Evolutionary conservation across 2,329 filamentous ascomycete genomes (phyloP).

Genomic region (Colletotrichum salicis): DNA sequence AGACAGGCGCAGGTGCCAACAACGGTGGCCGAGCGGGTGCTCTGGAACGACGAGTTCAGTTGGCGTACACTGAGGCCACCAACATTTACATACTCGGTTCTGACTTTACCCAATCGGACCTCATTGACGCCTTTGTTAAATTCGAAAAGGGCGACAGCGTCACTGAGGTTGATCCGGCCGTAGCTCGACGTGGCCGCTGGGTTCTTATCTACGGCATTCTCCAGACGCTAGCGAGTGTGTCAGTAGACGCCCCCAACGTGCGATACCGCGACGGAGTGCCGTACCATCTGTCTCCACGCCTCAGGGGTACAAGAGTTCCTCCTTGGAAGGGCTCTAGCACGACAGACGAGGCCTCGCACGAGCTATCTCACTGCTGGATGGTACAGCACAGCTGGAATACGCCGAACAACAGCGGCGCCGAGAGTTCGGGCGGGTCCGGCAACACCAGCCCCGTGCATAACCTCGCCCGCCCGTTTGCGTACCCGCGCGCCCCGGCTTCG

Average conservation of each 20-base stretch:
- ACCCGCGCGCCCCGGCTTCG: constrained; percentile 41
- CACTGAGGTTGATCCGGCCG: constrained; percentile 62
- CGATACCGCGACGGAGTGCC: constrained; percentile 62
- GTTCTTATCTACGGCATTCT: constrained; percentile 69
- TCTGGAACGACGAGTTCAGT: constrained; percentile 61
- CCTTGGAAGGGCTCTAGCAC: constrained; percentile 60
- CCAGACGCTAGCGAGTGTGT: constrained; percentile 68
- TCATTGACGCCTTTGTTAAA: constrained; percentile 65
- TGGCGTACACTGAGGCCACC: constrained; percentile 69
- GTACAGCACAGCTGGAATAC: constrained; percentile 54
- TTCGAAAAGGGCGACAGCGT: constrained; percentile 67
- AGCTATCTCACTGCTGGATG: constrained; percentile 64
- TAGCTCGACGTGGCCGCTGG: constrained; percentile 69
- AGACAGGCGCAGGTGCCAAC: constrained; percentile 38
- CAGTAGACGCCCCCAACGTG: constrained; percentile 65
- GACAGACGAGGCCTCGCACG: constrained; percentile 55
- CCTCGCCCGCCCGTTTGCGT: constrained; percentile 30
- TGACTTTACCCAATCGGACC: constrained; percentile 62
- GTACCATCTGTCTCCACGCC: constrained; percentile 67
- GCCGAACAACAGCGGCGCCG: constrained; percentile 40
- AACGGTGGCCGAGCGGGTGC: constrained; percentile 39
- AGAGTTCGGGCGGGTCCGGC: constrained; percentile 41
- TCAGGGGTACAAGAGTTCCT: constrained; percentile 62
- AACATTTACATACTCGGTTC: constrained; percentile 67
- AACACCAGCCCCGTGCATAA: constrained; percentile 38